Conservation (phyloP, 345 rosid species). For the Balakata baccata region DNA sequence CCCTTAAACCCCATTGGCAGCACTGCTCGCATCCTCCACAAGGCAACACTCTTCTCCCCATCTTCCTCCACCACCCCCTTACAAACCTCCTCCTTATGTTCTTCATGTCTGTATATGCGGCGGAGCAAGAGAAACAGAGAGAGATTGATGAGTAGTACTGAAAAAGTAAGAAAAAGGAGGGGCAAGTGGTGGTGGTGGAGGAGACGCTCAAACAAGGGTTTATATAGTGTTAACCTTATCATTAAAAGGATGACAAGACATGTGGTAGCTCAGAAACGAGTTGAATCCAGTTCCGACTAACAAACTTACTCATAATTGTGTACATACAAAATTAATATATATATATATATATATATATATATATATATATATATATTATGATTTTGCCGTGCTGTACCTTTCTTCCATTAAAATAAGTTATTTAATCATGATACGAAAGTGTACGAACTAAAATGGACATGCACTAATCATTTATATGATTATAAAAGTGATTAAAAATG, state of each 20-base stretch:
- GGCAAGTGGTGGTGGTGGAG: slow-evolving; percentile 17
- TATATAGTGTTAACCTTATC: slow-evolving; percentile 30
- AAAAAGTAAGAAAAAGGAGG: slow-evolving; percentile 11
- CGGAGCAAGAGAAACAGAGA: too few relatives aligned
- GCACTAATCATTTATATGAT: too few relatives aligned
- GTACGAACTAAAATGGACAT: too few relatives aligned
- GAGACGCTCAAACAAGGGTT: slow-evolving; percentile 25
- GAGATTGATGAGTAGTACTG: background rate
- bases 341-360: too few relatives aligned
- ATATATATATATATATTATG: too few relatives aligned
- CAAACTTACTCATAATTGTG: too few relatives aligned
- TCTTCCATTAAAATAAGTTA: too few relatives aligned
- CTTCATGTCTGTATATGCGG: slow-evolving; percentile 2
- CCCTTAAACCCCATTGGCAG: too few relatives aligned
- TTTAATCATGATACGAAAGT: too few relatives aligned
- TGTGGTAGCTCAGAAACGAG: slow-evolving; percentile 28
- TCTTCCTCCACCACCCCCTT: slow-evolving; percentile 38
- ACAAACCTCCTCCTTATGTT: slow-evolving; percentile 42
- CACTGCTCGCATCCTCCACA: slow-evolving; percentile 10
- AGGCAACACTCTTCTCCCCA: slow-evolving; percentile 43
- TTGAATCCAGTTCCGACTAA: background rate
- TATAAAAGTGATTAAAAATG: too few relatives aligned
- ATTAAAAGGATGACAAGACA: slow-evolving; percentile 50
- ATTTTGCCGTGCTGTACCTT: too few relatives aligned
- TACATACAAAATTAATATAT: too few relatives aligned